A percentile compares a stretch with the other conserved stretches of the same genome.
Evolutionary conservation across 1,284 basidiomycete species (phyloP).

Genomic region (Neonothopanus nambi): DNA sequence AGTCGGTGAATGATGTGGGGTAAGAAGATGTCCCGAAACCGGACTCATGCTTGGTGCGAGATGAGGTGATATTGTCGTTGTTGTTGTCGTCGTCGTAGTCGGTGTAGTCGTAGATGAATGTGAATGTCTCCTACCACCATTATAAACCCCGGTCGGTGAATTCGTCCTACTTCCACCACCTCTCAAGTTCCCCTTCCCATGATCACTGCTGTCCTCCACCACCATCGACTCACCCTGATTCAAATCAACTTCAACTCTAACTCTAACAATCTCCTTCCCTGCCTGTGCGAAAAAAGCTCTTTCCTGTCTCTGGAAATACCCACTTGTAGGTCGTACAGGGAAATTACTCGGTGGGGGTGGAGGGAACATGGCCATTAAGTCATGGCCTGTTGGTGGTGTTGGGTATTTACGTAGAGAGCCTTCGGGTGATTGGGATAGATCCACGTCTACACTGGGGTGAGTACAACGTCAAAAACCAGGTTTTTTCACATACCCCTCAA

Average conservation of each 20-base stretch:
- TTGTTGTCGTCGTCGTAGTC: too few relatives aligned
- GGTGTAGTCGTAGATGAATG: too few relatives aligned
- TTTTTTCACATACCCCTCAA: slow-evolving; percentile 57
- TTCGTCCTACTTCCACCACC: neutral
- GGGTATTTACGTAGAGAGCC: slow-evolving; percentile 57
- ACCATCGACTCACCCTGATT: slow-evolving; percentile 23
- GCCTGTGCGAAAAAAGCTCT: slow-evolving; percentile 75
- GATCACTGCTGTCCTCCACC: too few relatives aligned
- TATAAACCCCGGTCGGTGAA: too few relatives aligned
- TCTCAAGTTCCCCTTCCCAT: neutral
- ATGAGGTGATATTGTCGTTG: too few relatives aligned
- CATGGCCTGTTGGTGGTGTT: slow-evolving; percentile 73
- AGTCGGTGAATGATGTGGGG: too few relatives aligned
- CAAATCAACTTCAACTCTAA: slow-evolving; percentile 63
- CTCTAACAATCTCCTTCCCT: slow-evolving; percentile 71
- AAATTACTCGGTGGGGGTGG: slow-evolving; percentile 58
- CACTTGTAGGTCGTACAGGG: slow-evolving; percentile 55
- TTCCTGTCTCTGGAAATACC: slow-evolving; percentile 70
- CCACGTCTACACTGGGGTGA: slow-evolving; percentile 45
- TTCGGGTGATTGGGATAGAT: slow-evolving; percentile 50
- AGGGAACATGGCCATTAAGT: slow-evolving; percentile 79
- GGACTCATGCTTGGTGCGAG: too few relatives aligned
- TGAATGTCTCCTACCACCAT: too few relatives aligned
- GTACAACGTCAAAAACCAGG: too few relatives aligned
- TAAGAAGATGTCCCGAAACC: too few relatives aligned